phyloP scores from a whole-genome alignment of 192 early-diverging fungal species.

The Funneliformis geosporum region DNA sequence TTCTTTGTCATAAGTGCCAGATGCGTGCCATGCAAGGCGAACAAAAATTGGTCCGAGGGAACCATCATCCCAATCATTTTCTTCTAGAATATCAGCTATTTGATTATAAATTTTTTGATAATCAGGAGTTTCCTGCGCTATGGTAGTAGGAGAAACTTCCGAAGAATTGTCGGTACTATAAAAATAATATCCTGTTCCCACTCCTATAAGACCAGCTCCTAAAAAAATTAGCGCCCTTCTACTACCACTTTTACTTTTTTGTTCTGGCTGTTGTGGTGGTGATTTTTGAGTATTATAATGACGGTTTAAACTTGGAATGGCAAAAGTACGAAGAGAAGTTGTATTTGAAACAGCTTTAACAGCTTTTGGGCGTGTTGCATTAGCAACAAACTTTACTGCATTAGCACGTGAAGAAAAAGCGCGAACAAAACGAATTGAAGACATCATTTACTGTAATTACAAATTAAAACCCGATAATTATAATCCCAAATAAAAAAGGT shows the following conservation, averaged over 20 bases:
- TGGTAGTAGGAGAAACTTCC: constrained; percentile 29
- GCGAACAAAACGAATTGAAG: constrained; percentile 16
- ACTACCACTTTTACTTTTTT: constrained; percentile 7
- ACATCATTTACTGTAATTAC: not conserved
- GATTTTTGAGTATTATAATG: not conserved
- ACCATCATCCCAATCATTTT: constrained; percentile 79
- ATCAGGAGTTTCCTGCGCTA: constrained; percentile 56
- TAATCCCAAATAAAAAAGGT: too few relatives aligned
- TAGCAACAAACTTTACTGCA: not conserved
- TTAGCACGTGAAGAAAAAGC: not conserved
- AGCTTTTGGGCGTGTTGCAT: not conserved
- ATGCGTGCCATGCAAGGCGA: constrained; percentile 84
- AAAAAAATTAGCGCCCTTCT: not conserved
- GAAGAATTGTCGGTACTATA: not conserved
- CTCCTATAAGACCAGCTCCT: constrained; percentile 13
- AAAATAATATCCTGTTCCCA: constrained; percentile 14
- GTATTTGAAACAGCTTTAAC: not conserved
- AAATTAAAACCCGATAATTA: too few relatives aligned
- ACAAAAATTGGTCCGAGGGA: constrained; percentile 77
- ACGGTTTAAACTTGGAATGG: not conserved
- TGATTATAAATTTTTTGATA: constrained; percentile 76
- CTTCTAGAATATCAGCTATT: constrained; percentile 74
- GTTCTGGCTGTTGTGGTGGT: not conserved
- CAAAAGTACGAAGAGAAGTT: not conserved
- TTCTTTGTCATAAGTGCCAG: constrained; percentile 74